Conservation (phyloP, 345 rosid species). For the Populus davidiana region DNA sequence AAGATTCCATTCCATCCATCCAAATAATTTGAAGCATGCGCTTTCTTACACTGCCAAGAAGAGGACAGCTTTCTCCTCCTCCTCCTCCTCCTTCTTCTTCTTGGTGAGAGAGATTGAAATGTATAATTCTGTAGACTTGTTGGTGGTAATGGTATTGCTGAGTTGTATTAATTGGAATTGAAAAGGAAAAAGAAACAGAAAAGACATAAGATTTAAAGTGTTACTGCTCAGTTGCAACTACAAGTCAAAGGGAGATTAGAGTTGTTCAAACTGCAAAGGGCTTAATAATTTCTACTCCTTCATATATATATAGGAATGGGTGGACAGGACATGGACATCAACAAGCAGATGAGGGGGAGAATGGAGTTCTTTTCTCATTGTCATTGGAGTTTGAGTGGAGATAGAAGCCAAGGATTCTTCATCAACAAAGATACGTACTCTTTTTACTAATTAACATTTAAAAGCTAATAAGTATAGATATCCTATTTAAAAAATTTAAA, state of each 20-base stretch:
- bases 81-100: background rate
- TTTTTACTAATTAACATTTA: too few relatives aligned
- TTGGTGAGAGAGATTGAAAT: background rate
- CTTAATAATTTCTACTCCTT: too few relatives aligned
- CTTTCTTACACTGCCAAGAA: background rate
- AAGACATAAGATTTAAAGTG: background rate
- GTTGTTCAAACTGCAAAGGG: background rate
- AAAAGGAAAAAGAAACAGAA: too few relatives aligned
- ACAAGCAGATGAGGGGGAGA: too few relatives aligned
- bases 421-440: too few relatives aligned
- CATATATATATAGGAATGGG: too few relatives aligned
- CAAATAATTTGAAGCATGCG: background rate
- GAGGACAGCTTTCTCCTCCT: background rate
- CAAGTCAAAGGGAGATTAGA: background rate
- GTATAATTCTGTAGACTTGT: background rate
- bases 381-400: too few relatives aligned
- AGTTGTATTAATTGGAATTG: background rate
- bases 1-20: background rate
- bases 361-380: too few relatives aligned
- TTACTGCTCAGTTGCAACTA: background rate
- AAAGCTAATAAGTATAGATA: too few relatives aligned
- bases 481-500: too few relatives aligned
- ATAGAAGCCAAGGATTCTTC: too few relatives aligned
- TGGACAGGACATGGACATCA: too few relatives aligned
- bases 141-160: background rate